phyloP scores from a whole-genome alignment of 345 rosid species.

The Arabidopsis arenosa region DNA sequence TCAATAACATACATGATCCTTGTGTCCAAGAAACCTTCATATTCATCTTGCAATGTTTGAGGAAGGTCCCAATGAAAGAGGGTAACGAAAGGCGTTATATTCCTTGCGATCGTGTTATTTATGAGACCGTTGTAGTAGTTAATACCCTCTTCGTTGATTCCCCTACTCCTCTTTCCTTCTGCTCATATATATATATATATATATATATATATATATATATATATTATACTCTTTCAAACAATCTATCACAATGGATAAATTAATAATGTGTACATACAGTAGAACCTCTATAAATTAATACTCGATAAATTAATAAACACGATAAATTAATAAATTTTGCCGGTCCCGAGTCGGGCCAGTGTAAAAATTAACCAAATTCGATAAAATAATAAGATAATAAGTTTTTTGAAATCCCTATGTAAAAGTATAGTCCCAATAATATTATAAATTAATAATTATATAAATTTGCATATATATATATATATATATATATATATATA shows the following conservation, averaged over 20 bases:
- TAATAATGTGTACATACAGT: background rate
- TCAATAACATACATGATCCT: conserved; percentile 4
- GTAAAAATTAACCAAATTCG: too few species aligned
- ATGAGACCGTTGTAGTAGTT: background rate
- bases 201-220: background rate
- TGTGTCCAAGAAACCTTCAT: conserved; percentile 50
- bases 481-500: too few species aligned
- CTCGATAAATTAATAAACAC: too few species aligned
- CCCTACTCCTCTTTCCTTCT: background rate
- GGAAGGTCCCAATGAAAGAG: conserved; percentile 58
- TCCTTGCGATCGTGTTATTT: background rate
- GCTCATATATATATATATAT: background rate
- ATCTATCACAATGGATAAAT: background rate
- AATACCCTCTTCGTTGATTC: background rate
- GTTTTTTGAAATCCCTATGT: too few species aligned
- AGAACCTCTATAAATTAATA: too few species aligned
- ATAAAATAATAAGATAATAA: too few species aligned
- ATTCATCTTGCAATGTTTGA: conserved; percentile 54
- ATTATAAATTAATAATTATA: too few species aligned
- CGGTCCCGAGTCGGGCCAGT: too few species aligned
- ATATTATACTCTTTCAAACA: background rate
- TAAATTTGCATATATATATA: too few species aligned
- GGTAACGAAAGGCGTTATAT: background rate
- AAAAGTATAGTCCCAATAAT: too few species aligned
- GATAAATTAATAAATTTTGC: too few species aligned